Conservation (phyloP, 2,329 filamentous ascomycete genomes). For the Phoma sp. region DNA sequence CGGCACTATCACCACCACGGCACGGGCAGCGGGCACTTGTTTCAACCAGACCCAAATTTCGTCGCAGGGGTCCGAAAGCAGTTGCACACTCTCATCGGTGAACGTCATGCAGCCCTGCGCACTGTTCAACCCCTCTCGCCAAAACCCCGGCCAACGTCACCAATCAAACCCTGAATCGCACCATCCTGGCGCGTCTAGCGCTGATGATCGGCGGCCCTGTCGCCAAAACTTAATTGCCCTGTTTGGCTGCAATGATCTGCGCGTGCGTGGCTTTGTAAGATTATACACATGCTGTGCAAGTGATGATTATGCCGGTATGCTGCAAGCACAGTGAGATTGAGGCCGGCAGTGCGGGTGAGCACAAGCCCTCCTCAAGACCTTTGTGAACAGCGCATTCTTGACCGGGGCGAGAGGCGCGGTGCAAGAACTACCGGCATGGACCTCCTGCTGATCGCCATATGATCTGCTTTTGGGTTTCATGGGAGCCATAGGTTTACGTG, state of each 20-base stretch:
- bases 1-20: slow-evolving; percentile 1
- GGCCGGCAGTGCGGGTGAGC: no score
- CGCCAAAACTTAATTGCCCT: slow-evolving; percentile 2
- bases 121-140: background rate
- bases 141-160: slow-evolving; percentile 12
- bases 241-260: background rate
- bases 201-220: background rate
- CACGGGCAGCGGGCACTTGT: slow-evolving; percentile 3
- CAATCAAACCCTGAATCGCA: slow-evolving; percentile 4
- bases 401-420: no score
- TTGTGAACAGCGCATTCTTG: no score
- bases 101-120: slow-evolving; percentile 7
- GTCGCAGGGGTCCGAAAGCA: no score
- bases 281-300: no score
- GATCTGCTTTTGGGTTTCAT: slow-evolving; percentile 13
- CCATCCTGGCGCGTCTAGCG: background rate
- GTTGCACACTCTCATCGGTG: background rate
- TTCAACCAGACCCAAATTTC: no score
- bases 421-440: no score
- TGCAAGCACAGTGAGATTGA: no score
- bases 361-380: no score
- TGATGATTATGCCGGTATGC: no score
- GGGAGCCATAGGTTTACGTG: background rate
- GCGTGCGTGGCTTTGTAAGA: no score
- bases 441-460: background rate